These are phyloP conservation scores for Dichotomocladium elegans DNA, from an alignment of 371 early-diverging fungal species.

Conservation along the genomic window DNA sequence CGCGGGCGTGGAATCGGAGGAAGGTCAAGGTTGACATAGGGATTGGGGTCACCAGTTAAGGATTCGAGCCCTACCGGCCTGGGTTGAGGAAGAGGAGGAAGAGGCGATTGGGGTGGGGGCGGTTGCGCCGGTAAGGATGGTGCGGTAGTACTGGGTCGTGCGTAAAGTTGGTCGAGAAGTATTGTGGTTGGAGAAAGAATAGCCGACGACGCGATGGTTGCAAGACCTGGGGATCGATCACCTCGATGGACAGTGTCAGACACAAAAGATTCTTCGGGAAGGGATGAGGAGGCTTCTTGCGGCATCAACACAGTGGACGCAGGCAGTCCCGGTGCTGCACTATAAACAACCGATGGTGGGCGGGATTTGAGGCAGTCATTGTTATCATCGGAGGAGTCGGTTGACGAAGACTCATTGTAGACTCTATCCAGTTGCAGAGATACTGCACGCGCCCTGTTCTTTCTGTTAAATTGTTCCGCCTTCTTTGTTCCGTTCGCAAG, in stretches of 20 bases:
- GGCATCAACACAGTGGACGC: conserved; percentile 7
- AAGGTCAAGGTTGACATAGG: not conserved
- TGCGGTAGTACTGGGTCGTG: not conserved
- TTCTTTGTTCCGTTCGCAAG: conserved; percentile 13
- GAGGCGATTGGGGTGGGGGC: conserved; percentile 5
- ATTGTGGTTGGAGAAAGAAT: conserved; percentile 26
- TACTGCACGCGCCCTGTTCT: not conserved
- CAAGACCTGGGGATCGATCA: conserved; percentile 27
- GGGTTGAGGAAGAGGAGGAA: not conserved
- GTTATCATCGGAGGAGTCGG: not conserved
- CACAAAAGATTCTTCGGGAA: conserved; percentile 15
- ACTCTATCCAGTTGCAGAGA: not conserved
- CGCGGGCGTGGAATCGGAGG: not conserved
- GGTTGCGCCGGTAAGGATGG: conserved; percentile 3
- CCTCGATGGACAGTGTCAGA: not conserved
- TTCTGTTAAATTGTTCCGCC: not conserved
- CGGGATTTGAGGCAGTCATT: conserved; percentile 11
- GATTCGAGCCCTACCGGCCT: too few relatives aligned
- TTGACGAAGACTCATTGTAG: not conserved
- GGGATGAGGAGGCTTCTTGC: conserved; percentile 7
- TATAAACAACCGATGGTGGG: conserved; percentile 13
- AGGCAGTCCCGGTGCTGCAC: conserved; percentile 15
- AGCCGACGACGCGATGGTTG: conserved; percentile 39
- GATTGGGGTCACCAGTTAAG: too few relatives aligned
- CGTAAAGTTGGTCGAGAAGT: not conserved